A percentile compares a stretch with the other conserved stretches of the same genome.
Evolutionary conservation across 1,284 basidiomycete genomes (phyloP).

Genomic region (Apiotrichum veenhuisii): DNA sequence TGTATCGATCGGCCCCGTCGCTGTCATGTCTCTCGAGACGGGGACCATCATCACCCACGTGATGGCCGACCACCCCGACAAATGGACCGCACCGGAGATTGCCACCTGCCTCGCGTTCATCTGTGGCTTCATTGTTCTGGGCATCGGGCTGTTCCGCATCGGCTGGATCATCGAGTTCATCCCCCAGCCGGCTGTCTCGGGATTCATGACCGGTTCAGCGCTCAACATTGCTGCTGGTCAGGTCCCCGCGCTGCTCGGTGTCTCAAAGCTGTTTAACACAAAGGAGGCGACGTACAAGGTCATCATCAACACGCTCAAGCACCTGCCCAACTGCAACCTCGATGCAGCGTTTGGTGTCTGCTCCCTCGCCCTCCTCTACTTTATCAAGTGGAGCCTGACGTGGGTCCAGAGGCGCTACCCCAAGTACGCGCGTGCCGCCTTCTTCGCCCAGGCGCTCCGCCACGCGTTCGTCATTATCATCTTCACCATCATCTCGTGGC

Average conservation of each 20-base stretch:
- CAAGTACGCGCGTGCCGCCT: constrained; percentile 66
- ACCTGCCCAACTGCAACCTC: constrained; percentile 60
- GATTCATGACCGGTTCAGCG: constrained; percentile 77
- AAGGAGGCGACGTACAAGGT: constrained; percentile 79
- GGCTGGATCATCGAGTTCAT: constrained; percentile 96
- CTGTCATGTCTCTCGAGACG: constrained; percentile 89
- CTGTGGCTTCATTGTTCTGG: constrained; percentile 88
- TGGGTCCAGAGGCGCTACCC: constrained; percentile 65
- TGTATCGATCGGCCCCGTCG: constrained; percentile 91
- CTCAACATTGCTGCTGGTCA: constrained; percentile 82
- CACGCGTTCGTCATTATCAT: constrained; percentile 84
- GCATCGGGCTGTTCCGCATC: constrained; percentile 81
- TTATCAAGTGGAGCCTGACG: constrained; percentile 65
- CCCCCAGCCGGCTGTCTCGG: constrained; percentile 74
- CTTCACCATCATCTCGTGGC: constrained; percentile 77
- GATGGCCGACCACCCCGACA: constrained; percentile 48
- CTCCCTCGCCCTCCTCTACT: constrained; percentile 62
- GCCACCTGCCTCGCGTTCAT: constrained; percentile 83
- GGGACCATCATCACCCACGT: constrained; percentile 73
- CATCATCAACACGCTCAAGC: constrained; percentile 90
- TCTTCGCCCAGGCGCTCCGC: constrained; percentile 78
- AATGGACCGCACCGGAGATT: constrained; percentile 68
- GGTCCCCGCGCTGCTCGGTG: constrained; percentile 79
- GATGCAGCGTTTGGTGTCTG: constrained; percentile 88
- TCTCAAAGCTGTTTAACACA: constrained; percentile 68